phyloP scores from a whole-genome alignment of 768 basidiomycete species.

The Cystobasidium onofrii region DNA sequence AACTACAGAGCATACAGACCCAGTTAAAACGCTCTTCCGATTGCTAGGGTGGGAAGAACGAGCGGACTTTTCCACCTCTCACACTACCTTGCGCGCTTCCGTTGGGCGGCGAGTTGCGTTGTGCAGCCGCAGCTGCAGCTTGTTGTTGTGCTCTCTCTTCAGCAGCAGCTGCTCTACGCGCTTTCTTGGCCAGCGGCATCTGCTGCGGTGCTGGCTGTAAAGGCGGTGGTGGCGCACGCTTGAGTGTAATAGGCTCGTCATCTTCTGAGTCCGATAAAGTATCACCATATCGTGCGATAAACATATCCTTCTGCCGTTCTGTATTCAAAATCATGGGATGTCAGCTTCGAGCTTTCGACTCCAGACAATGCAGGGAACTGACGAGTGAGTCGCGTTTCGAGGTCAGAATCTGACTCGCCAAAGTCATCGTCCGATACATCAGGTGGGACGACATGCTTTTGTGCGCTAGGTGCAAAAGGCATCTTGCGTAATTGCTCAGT shows the following conservation, averaged over 20 bases:
- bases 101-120: conserved; percentile 1
- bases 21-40: too few species aligned
- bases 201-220: conserved; percentile 5
- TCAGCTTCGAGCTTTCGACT: background rate
- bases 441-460: conserved; percentile 71
- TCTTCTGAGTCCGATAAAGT: conserved; percentile 30
- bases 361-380: conserved; percentile 39
- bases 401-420: conserved; percentile 45
- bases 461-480: conserved; percentile 71
- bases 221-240: conserved; percentile 10
- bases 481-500: conserved; percentile 56
- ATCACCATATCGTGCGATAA: conserved; percentile 29
- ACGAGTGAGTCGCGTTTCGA: conserved; percentile 46
- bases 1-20: background rate
- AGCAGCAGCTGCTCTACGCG: conserved; percentile 9
- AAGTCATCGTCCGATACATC: conserved; percentile 54
- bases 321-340: background rate
- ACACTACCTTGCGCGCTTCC: conserved; percentile 13
- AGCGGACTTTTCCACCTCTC: conserved; percentile 28
- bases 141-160: conserved; percentile 15
- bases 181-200: conserved; percentile 4
- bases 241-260: conserved; percentile 22
- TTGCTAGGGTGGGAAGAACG: conserved; percentile 28
- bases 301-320: conserved; percentile 32
- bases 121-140: background rate